Percentiles rank a stretch among this genome's conserved stretches.
phyloP scores from a whole-genome alignment of 352 stramenopile species.

The Sclerospora graminicola region DNA sequence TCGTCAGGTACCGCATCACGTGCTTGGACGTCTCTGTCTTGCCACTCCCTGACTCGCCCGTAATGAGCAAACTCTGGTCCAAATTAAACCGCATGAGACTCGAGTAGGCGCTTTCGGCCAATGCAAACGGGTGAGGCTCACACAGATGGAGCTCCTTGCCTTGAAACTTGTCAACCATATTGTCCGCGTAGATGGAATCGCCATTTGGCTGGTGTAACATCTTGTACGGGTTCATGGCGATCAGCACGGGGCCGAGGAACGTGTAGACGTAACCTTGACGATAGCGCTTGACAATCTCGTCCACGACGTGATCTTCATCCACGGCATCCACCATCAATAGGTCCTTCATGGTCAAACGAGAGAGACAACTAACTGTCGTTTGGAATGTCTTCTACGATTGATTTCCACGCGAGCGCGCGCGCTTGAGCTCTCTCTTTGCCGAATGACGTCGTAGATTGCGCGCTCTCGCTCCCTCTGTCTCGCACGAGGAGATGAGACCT shows the following conservation, averaged over 20 bases:
- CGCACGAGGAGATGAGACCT: constrained; percentile 3
- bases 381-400: no score
- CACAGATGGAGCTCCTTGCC: constrained; percentile 75
- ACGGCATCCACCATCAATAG: constrained; percentile 72
- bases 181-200: constrained; percentile 65
- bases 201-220: constrained; percentile 52
- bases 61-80: constrained; percentile 82
- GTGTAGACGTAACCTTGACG: constrained; percentile 81
- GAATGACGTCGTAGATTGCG: constrained; percentile 18
- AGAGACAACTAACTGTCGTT: no score
- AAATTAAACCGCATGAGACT: constrained; percentile 82
- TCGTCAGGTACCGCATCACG: constrained; percentile 91
- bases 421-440: constrained; percentile 14
- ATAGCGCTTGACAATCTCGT: constrained; percentile 74
- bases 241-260: constrained; percentile 86
- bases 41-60: constrained; percentile 77
- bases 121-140: constrained; percentile 76
- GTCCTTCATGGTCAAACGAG: constrained; percentile 34
- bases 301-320: constrained; percentile 63
- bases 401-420: background rate
- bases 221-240: constrained; percentile 89
- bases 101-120: constrained; percentile 82
- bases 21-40: constrained; percentile 96
- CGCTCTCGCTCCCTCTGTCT: constrained; percentile 4
- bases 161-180: constrained; percentile 71